A percentile compares a stretch with the other conserved stretches of the same genome.
These are phyloP conservation scores for Phoenix roebelenii DNA, from an alignment of 176 grass and related monocot species.

Conservation along the genomic window DNA sequence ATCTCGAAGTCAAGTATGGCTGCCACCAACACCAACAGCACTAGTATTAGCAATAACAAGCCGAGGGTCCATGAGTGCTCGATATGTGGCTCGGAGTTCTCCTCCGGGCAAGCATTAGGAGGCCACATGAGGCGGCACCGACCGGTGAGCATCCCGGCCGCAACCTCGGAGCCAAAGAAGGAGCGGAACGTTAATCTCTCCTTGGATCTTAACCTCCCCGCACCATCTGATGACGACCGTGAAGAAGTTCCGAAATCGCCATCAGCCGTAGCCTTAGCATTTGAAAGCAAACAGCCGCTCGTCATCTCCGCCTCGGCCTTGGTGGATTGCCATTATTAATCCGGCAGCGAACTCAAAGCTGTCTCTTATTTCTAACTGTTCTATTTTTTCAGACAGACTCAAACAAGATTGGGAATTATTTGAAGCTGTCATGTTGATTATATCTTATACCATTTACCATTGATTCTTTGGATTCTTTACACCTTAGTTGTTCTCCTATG, in stretches of 20 bases:
- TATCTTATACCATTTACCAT: too few species aligned
- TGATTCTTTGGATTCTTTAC: too few species aligned
- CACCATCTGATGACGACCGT: not conserved
- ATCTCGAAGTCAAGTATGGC: not conserved
- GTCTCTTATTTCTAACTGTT: too few species aligned
- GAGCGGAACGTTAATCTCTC: not conserved
- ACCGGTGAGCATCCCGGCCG: not conserved
- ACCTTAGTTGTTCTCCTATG: too few species aligned
- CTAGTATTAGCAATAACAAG: not conserved
- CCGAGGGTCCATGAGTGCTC: constrained; percentile 16
- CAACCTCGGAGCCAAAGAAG: not conserved
- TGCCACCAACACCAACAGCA: not conserved
- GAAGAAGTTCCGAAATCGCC: not conserved
- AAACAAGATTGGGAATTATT: too few species aligned
- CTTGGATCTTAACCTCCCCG: constrained; percentile 17
- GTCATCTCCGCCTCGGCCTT: constrained; percentile 7
- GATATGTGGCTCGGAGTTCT: constrained; percentile 23
- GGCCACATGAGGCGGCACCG: constrained; percentile 31
- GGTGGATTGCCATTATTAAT: not conserved
- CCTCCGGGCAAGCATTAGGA: constrained; percentile 20
- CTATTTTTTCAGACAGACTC: too few species aligned
- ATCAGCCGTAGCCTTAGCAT: not conserved
- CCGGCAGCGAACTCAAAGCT: too few species aligned
- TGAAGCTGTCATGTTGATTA: too few species aligned
- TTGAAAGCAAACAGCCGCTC: constrained; percentile 2